phyloP scores from a whole-genome alignment of 192 early-diverging fungal genomes.

The Coemansia sp. region DNA sequence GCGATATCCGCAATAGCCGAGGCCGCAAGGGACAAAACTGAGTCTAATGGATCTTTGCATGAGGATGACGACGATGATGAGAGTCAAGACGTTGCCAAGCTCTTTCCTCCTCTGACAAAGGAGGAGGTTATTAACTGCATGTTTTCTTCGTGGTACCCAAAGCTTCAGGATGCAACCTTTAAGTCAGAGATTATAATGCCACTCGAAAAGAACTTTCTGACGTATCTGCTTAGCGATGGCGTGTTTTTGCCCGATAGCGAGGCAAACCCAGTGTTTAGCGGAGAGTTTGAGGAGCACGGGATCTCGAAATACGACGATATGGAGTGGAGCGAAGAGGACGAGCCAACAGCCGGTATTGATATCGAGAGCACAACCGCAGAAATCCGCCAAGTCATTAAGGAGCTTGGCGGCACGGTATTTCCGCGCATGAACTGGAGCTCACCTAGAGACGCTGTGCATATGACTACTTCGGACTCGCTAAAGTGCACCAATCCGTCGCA shows the following conservation, averaged over 20 bases:
- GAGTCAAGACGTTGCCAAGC: constrained; percentile 5
- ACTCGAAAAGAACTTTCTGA: constrained; percentile 75
- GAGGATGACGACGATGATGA: constrained; percentile 3
- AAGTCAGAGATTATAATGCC: constrained; percentile 70
- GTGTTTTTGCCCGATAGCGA: constrained; percentile 77
- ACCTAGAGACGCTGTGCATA: constrained; percentile 94
- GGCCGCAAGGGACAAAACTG: not conserved
- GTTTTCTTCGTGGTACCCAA: constrained; percentile 79
- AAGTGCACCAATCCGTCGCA: constrained; percentile 77
- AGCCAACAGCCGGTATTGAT: constrained; percentile 17
- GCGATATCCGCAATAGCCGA: constrained; percentile 5
- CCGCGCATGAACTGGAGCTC: constrained; percentile 97
- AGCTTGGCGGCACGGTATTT: constrained; percentile 81
- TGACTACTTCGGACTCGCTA: constrained; percentile 75
- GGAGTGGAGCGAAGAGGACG: constrained; percentile 49
- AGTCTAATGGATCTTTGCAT: not conserved
- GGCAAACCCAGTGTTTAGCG: constrained; percentile 30
- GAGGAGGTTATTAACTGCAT: constrained; percentile 70
- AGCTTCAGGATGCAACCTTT: constrained; percentile 66
- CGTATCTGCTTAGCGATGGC: constrained; percentile 84
- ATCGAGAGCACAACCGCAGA: constrained; percentile 20
- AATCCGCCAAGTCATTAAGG: constrained; percentile 67
- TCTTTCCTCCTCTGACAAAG: constrained; percentile 61
- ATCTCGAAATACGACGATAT: constrained; percentile 16
- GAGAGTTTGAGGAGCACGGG: constrained; percentile 29